Evolutionary conservation across 441 rosid genomes (phyloP), one percentile per base, ranked within the genome.

Genomic region (Macaranga tanarius): DNA sequence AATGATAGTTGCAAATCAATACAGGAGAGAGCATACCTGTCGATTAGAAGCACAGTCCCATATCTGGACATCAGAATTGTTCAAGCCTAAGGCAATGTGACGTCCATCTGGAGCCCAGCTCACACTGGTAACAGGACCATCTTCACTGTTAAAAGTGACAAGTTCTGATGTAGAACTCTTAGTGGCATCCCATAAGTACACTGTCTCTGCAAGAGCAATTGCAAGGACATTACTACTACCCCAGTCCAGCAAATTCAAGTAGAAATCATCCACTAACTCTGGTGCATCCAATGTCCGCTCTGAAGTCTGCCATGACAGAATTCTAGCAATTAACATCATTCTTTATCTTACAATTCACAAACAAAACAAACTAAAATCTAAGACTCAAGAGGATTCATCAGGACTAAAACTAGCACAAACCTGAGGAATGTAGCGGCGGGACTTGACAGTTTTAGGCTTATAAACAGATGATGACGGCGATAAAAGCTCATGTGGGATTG

Each of bases 81-180:
- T 86, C 82, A 92, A 78, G 17, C 96, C 94, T 50, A 92, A 16
- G 1, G 92, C 94, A 31, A 90, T 71, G 72, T 85, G 87, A n/a
- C 83, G 84, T 11, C 94, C 96, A 80, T 92, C 94, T 16, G 90
- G 87, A 45, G 92, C 96, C 97, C 96, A 90, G 57, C 69, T 86
- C 55, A 92, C 73, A 60, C 97, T 90, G 4, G 93, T 90, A n/a
- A 90, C 86, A 7, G 92, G 97, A 25, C 93, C 96, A 19, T 52
- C 78, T 68, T 89, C 97, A 2, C 86, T 86, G 9, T 81, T 86
- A 25, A 89, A 45, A 3, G 92, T 86, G 28, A 89, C 88, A 48
- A 89, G 90, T 85, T 92, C 90, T 3, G 90, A 84, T 51, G 87
- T 79, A 38, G 88, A 87, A 44, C 89, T 82, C 72, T 15, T 71